Evolutionary conservation across 768 basidiomycete genomes (phyloP).

Genomic region (Podaxis pistillaris): DNA sequence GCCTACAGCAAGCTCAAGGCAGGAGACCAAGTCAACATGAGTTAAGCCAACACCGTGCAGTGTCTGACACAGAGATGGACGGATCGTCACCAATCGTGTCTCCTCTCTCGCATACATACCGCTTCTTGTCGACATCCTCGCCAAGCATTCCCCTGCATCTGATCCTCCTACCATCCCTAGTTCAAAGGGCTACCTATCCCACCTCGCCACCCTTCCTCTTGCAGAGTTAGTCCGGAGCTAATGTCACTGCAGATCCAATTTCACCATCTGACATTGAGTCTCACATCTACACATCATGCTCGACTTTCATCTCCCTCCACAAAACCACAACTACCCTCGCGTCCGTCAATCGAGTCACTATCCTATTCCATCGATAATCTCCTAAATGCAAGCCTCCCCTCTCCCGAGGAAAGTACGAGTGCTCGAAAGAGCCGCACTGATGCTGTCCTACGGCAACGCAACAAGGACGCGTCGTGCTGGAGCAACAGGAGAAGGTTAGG

Average conservation of each 20-base stretch:
- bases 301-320: conserved; percentile 89
- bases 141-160: conserved; percentile 22
- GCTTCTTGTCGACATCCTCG: conserved; percentile 29
- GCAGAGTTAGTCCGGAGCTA: conserved; percentile 68
- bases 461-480: conserved; percentile 79
- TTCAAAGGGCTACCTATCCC: conserved; percentile 56
- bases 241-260: conserved; percentile 76
- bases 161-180: conserved; percentile 26
- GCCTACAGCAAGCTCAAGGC: no score
- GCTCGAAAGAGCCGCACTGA: conserved; percentile 73
- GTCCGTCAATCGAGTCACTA: conserved; percentile 68
- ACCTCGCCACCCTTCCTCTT: conserved; percentile 65
- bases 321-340: conserved; percentile 72
- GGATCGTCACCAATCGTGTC: conserved; percentile 21
- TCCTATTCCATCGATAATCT: conserved; percentile 71
- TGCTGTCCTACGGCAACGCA: conserved; percentile 65
- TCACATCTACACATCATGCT: conserved; percentile 90
- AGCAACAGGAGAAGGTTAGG: conserved; percentile 90
- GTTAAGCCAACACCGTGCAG: no score
- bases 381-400: conserved; percentile 65
- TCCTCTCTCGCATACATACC: conserved; percentile 30
- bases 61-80: conserved; percentile 8
- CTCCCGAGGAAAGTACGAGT: conserved; percentile 69
- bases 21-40: no score
- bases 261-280: conserved; percentile 82